Evolutionary conservation across 2,329 filamentous ascomycete species (phyloP).

Genomic region (Keithomyces neogunnii): DNA sequence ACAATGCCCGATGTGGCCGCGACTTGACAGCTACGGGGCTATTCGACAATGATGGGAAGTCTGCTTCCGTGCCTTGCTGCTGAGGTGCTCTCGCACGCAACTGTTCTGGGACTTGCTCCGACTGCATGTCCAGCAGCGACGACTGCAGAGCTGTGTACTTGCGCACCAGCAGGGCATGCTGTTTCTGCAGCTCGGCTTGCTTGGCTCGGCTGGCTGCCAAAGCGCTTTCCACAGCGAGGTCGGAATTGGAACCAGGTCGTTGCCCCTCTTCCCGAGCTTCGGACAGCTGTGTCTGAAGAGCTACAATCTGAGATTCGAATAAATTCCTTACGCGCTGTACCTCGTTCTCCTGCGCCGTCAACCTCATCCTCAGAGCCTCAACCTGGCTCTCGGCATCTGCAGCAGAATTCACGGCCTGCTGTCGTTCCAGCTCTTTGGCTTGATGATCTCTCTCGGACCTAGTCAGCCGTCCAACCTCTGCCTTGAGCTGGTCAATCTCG

Average conservation of each 20-base stretch:
- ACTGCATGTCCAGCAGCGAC: conserved; percentile 38
- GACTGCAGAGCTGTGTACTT: conserved; percentile 46
- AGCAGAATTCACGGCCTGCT: conserved; percentile 47
- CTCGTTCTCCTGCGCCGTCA: conserved; percentile 43
- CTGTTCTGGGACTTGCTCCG: conserved; percentile 12
- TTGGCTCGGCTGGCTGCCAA: conserved; percentile 44
- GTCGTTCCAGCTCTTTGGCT: conserved; percentile 52
- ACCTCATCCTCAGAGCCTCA: conserved; percentile 48
- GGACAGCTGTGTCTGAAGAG: conserved; percentile 36
- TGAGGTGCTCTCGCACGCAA: not conserved
- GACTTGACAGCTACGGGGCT: conserved; percentile 30
- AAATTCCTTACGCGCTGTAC: conserved; percentile 31
- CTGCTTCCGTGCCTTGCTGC: conserved; percentile 17
- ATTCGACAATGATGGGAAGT: conserved; percentile 27
- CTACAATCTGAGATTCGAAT: conserved; percentile 41
- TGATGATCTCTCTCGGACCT: conserved; percentile 55
- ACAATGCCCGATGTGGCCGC: conserved; percentile 31
- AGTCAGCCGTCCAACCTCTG: conserved; percentile 52
- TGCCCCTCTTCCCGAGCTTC: conserved; percentile 24
- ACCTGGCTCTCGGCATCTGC: conserved; percentile 50
- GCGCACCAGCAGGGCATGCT: conserved; percentile 38
- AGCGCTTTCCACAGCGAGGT: conserved; percentile 32
- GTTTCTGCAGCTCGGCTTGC: conserved; percentile 45
- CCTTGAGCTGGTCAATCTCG: conserved; percentile 51
- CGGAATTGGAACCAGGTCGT: conserved; percentile 18